These are phyloP conservation scores for Somion occarium DNA, from an alignment of 1,284 basidiomycete species.

Conservation along the genomic window DNA sequence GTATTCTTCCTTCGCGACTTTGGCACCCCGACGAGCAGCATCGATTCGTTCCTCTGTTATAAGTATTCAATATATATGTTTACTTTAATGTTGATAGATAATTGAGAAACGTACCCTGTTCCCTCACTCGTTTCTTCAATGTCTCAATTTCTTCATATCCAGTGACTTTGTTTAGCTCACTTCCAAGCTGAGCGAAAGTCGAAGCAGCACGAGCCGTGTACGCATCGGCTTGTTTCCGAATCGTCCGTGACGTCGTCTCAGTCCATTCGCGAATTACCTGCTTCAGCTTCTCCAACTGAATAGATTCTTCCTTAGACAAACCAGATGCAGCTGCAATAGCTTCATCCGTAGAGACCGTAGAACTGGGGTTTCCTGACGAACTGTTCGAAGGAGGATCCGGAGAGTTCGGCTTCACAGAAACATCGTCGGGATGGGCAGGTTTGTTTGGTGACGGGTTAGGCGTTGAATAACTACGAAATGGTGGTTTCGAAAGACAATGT, in stretches of 20 bases:
- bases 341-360: background rate
- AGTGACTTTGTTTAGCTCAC: slow-evolving; percentile 79
- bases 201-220: slow-evolving; percentile 51
- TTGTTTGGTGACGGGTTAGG: background rate
- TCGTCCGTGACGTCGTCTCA: slow-evolving; percentile 38
- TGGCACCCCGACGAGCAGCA: slow-evolving; percentile 52
- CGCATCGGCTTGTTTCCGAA: slow-evolving; percentile 51
- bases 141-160: slow-evolving; percentile 89
- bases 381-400: background rate
- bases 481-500: background rate
- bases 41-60: slow-evolving; percentile 59
- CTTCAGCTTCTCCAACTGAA: slow-evolving; percentile 12
- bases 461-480: background rate
- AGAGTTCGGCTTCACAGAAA: background rate
- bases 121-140: slow-evolving; percentile 74
- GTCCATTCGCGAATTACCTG: slow-evolving; percentile 44
- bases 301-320: background rate
- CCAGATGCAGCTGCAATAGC: background rate
- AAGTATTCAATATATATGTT: background rate
- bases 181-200: slow-evolving; percentile 68
- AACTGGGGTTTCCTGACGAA: background rate
- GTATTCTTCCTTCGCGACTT: slow-evolving; percentile 69
- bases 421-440: background rate
- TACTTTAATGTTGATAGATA: background rate
- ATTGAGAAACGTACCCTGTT: slow-evolving; percentile 60